Evolutionary conservation across 2,329 filamentous ascomycete genomes (phyloP).

Genomic region (Diaporthe amygdali): DNA sequence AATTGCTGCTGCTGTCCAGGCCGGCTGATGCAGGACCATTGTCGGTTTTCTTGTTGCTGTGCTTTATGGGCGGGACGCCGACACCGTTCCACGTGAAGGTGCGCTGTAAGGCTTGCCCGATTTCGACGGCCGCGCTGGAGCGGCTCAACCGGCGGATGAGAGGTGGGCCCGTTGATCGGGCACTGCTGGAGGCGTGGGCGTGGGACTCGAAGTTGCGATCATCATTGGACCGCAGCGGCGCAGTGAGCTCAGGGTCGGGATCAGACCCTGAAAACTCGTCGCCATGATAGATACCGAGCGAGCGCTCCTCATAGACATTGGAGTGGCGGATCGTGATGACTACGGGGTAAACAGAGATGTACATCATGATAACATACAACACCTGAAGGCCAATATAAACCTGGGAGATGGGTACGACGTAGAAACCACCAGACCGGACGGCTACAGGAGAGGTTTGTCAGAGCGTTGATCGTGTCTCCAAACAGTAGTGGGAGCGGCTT

Average conservation of each 20-base stretch:
- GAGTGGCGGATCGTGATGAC: slow-evolving; percentile 70
- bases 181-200: background rate
- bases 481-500: slow-evolving; percentile 16
- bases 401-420: slow-evolving; percentile 64
- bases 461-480: background rate
- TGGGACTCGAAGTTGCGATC: background rate
- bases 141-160: slow-evolving; percentile 17
- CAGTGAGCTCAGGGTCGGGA: slow-evolving; percentile 7
- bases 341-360: slow-evolving; percentile 67
- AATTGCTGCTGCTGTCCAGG: slow-evolving; percentile 28
- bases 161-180: background rate
- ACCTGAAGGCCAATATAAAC: slow-evolving; percentile 64
- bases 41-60: slow-evolving; percentile 22
- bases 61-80: slow-evolving; percentile 36
- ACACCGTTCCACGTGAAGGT: slow-evolving; percentile 51
- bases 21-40: background rate
- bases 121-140: slow-evolving; percentile 31
- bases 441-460: slow-evolving; percentile 41
- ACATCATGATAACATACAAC: slow-evolving; percentile 69
- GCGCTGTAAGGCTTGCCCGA: slow-evolving; percentile 42
- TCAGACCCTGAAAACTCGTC: slow-evolving; percentile 24
- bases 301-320: slow-evolving; percentile 75
- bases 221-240: no score
- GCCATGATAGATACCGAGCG: slow-evolving; percentile 62
- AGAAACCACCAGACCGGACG: slow-evolving; percentile 70